Percentiles rank a stretch among this genome's conserved stretches.
phyloP scores from a whole-genome alignment of 1,139 yeast genomes.

The Diutina pseudorugosa region DNA sequence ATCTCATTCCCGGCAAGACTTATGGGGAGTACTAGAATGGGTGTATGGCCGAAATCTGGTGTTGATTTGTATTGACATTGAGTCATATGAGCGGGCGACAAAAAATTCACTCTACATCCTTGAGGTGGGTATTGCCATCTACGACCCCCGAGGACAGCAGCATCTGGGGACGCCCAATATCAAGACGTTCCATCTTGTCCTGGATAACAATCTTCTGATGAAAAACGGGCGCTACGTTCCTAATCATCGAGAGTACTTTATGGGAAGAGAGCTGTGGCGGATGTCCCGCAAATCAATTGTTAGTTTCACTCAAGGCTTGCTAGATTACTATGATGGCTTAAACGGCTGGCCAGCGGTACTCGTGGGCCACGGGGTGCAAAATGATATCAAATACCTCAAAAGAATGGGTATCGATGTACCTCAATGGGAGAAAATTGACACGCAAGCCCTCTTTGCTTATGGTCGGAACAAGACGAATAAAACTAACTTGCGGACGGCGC shows the following conservation, averaged over 20 bases:
- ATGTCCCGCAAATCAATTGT: conserved; percentile 25
- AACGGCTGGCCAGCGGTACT: conserved; percentile 14
- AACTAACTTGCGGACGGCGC: background rate
- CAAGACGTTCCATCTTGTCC: conserved; percentile 37
- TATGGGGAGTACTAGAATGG: conserved; percentile 15
- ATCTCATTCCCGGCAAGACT: conserved; percentile 8
- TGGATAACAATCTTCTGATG: conserved; percentile 28
- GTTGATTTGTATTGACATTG: conserved; percentile 50
- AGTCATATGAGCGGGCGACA: conserved; percentile 43
- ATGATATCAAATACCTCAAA: conserved; percentile 31
- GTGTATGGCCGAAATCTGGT: conserved; percentile 22
- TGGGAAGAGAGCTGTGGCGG: conserved; percentile 42
- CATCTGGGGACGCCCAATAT: conserved; percentile 29
- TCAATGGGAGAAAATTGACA: conserved; percentile 27
- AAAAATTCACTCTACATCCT: conserved; percentile 21
- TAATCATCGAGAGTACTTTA: conserved; percentile 41
- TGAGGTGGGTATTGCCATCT: conserved; percentile 59
- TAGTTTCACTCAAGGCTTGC: conserved; percentile 25
- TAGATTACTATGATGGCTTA: conserved; percentile 21
- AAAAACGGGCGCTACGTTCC: conserved; percentile 52
- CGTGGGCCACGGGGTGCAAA: conserved; percentile 61
- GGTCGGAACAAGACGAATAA: background rate
- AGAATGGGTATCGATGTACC: background rate
- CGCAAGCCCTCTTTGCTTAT: conserved; percentile 27
- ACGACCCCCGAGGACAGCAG: conserved; percentile 39